Evolutionary conservation across 2,329 filamentous ascomycete genomes (phyloP).

Genomic region (Davidsoniella australis): DNA sequence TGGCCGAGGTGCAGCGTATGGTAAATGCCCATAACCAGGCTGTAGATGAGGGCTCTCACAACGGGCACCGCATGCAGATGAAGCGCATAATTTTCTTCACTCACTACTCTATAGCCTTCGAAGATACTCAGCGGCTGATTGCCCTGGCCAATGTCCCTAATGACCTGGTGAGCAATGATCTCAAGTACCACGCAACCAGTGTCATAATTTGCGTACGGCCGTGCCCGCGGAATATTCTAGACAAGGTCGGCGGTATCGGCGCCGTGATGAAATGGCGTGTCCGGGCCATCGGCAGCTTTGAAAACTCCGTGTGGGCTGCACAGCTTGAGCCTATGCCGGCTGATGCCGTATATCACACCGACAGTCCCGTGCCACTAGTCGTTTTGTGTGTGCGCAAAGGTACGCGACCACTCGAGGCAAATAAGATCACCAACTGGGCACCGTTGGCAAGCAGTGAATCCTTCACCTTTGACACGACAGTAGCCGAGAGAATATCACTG

Average conservation of each 20-base stretch:
- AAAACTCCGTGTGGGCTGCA: slow-evolving; percentile 78
- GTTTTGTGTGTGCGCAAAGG: slow-evolving; percentile 67
- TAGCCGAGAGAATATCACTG: slow-evolving; percentile 74
- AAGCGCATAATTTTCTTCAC: slow-evolving; percentile 85
- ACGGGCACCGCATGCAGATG: slow-evolving; percentile 41
- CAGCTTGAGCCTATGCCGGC: slow-evolving; percentile 55
- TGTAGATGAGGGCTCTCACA: slow-evolving; percentile 21
- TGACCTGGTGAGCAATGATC: slow-evolving; percentile 46
- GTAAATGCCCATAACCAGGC: slow-evolving; percentile 70
- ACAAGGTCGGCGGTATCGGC: slow-evolving; percentile 76
- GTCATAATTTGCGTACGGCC: slow-evolving; percentile 76
- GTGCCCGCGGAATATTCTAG: slow-evolving; percentile 52
- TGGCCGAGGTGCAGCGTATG: slow-evolving; percentile 73
- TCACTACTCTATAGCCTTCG: slow-evolving; percentile 63
- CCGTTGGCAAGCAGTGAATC: slow-evolving; percentile 53
- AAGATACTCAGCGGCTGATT: slow-evolving; percentile 56
- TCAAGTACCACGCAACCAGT: slow-evolving; percentile 73
- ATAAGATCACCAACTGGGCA: slow-evolving; percentile 70
- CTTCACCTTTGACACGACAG: slow-evolving; percentile 63
- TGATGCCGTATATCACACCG: slow-evolving; percentile 54
- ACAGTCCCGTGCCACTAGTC: slow-evolving; percentile 61
- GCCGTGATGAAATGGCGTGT: slow-evolving; percentile 73
- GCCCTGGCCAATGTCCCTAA: slow-evolving; percentile 49
- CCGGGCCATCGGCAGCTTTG: slow-evolving; percentile 53
- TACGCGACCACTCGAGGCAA: slow-evolving; percentile 61